Evolutionary conservation across 805 yeast genomes (phyloP).

Genomic region (Candida xyloterini): DNA sequence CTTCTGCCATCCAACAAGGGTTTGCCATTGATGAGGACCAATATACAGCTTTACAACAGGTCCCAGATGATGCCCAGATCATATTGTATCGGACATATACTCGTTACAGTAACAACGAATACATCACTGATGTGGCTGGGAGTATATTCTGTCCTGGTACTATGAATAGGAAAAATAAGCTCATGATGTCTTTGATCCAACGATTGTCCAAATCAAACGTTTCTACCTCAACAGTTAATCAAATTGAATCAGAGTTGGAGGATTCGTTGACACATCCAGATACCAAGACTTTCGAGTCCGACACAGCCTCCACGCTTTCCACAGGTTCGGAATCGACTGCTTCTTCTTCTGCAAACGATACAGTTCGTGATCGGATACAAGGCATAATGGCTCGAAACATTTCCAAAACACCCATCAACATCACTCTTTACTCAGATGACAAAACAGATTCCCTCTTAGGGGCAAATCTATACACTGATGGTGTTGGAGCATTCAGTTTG

Average conservation of each 20-base stretch:
- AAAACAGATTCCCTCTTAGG: conserved; percentile 29
- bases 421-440: conserved; percentile 54
- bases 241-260: conserved; percentile 38
- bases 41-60: conserved; percentile 9
- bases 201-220: conserved; percentile 51
- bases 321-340: conserved; percentile 13
- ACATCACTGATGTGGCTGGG: conserved; percentile 66
- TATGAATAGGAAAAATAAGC: conserved; percentile 64
- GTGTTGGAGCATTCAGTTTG: conserved; percentile 61
- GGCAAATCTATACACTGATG: conserved; percentile 51
- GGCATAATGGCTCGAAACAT: conserved; percentile 69
- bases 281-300: conserved; percentile 18
- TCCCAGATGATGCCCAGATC: conserved; percentile 60
- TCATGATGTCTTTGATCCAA: conserved; percentile 65
- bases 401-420: conserved; percentile 49
- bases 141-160: conserved; percentile 68
- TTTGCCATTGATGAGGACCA: conserved; percentile 18
- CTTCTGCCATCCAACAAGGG: conserved; percentile 37
- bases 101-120: conserved; percentile 36
- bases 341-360: conserved; percentile 21
- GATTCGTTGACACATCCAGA: conserved; percentile 32
- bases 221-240: conserved; percentile 29
- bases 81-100: conserved; percentile 59
- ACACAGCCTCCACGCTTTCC: conserved; percentile 20
- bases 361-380: conserved; percentile 60